Evolutionary conservation across 2,329 filamentous ascomycete species (phyloP).

Genomic region (Xylaria arbuscula): DNA sequence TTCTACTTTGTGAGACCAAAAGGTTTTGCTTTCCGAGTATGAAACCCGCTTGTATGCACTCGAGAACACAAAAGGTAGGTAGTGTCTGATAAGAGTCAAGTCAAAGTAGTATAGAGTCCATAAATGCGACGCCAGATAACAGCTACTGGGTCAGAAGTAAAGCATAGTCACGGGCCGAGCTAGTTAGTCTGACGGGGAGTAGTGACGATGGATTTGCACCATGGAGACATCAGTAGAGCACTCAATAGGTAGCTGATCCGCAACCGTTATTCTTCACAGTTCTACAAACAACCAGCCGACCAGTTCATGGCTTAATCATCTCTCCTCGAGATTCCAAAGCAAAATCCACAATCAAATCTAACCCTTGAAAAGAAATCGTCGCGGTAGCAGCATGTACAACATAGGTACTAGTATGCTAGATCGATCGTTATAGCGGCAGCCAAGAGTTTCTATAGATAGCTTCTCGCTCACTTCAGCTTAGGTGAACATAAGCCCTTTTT

Average conservation of each 20-base stretch:
- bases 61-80: background rate
- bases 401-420: background rate
- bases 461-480: constrained; percentile 17
- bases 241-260: background rate
- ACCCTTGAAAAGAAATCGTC: background rate
- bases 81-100: background rate
- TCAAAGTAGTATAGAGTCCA: background rate
- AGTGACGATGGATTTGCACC: constrained; percentile 6
- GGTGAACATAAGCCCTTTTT: background rate
- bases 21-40: constrained; percentile 1
- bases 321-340: background rate
- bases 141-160: constrained; percentile 4
- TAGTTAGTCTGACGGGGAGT: background rate
- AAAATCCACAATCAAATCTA: background rate
- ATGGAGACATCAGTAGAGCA: background rate
- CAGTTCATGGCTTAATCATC: background rate
- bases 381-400: background rate
- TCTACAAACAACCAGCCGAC: too few species aligned
- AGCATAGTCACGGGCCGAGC: background rate
- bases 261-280: background rate
- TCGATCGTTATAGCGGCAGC: background rate
- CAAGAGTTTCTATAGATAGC: constrained; percentile 19
- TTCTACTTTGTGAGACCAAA: background rate
- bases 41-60: background rate
- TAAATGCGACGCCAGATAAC: background rate